Base-by-base conservation (phyloP, 1,139 yeast species). In the Pneumocystis canis region DNA sequence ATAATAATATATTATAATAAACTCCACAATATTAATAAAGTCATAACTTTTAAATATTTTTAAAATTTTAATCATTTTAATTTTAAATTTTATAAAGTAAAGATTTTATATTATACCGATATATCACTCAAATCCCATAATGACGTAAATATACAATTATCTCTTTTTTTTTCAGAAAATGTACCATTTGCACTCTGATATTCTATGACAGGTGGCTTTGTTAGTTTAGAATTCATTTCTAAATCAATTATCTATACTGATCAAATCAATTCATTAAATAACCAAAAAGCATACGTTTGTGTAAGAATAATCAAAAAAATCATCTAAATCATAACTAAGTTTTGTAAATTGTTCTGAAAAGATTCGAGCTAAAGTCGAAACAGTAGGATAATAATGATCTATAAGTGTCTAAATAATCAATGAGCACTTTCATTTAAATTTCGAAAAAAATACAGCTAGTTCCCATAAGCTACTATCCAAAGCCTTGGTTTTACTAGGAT, bases 311-410 rank as follows among this genome's bases (percentile, higher is more conserved):
- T 90, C 96, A 71, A 92, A 76, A 76, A 92, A 92, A 73, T 92
- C 98, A 72, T 92, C 98, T 78, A 92, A 78, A 71, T 87, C 87
- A 73, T 94, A 92, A 69, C 81, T 81, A 65, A 87, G 85, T 73
- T 92, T 94, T 71, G 85, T 82, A 75, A 92, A 90, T 2, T 96
- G 97, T 73, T 92, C 97, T 30, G 84, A 80, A 72, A 87, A 86
- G 56, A 92, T 87, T 71, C 83, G 85, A 14, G 97, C 97, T 69
- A 92, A 77, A 0, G 97, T 87, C 1, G 97, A 92, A 28, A 94
- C 88, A 70, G 92, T 92, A 11, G 98, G 97, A 74, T 92, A 97
- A 71, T 89, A 92, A 73, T 92, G 99, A n/a, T 81, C 75, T 79
- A 85, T 83, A 65, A 87, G 75, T 0, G 95, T 47, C 54, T 47